phyloP scores from a whole-genome alignment of 2,329 filamentous ascomycete species.

The Pseudogymnoascus sp. region DNA sequence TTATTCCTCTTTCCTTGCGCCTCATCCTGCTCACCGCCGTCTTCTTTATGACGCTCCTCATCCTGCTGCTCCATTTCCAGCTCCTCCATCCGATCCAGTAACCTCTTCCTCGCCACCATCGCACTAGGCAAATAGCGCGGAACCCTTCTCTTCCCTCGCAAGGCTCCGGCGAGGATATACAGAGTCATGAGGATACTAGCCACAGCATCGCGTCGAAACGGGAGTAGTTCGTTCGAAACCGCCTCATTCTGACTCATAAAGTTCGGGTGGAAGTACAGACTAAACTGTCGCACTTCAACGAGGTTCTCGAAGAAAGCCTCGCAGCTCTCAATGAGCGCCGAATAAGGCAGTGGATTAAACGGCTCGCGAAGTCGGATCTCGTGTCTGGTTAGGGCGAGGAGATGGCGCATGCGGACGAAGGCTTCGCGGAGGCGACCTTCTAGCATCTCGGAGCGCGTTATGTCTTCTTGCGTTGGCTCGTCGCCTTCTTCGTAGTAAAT shows the following conservation, averaged over 20 bases:
- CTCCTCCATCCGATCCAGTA: constrained; percentile 42
- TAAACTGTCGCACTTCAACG: constrained; percentile 48
- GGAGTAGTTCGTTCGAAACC: constrained; percentile 40
- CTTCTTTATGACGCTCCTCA: neutral
- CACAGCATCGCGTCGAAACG: constrained; percentile 46
- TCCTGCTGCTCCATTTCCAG: constrained; percentile 33
- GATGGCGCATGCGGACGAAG: constrained; percentile 47
- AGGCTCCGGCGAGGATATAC: constrained; percentile 47
- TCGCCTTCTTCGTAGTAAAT: constrained; percentile 49
- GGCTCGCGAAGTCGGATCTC: constrained; percentile 49
- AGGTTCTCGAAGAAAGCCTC: constrained; percentile 53
- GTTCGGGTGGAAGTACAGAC: constrained; percentile 47
- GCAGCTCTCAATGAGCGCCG: constrained; percentile 44
- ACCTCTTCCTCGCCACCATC: constrained; percentile 41
- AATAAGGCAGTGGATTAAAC: constrained; percentile 48
- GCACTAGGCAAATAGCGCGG: constrained; percentile 50
- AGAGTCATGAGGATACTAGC: constrained; percentile 49
- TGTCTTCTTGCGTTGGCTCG: constrained; percentile 41
- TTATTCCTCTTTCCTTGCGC: constrained; percentile 20
- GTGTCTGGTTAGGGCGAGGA: constrained; percentile 48
- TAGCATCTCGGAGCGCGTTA: constrained; percentile 46
- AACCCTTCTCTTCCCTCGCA: constrained; percentile 41
- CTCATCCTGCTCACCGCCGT: constrained; percentile 20
- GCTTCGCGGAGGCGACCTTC: constrained; percentile 52
- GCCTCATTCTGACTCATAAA: constrained; percentile 42